Conservation (phyloP, 2,329 filamentous ascomycete species). For the Colletotrichum falcatum region DNA sequence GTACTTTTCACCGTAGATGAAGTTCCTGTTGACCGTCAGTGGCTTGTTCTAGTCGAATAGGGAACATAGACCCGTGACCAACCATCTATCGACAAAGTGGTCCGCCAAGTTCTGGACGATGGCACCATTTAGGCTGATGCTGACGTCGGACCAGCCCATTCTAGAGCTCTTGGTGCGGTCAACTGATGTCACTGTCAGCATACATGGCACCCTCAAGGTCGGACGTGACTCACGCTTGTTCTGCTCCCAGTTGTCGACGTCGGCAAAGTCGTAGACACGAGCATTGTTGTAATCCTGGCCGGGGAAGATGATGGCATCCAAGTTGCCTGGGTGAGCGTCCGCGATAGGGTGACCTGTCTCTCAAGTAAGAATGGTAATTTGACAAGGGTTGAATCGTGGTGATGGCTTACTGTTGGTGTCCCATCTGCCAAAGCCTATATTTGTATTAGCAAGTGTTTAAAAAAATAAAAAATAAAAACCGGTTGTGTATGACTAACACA, state of each 20-base stretch:
- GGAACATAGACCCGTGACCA: slow-evolving; percentile 32
- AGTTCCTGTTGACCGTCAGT: slow-evolving; percentile 68
- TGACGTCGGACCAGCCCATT: slow-evolving; percentile 94
- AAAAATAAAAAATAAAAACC: too few relatives aligned
- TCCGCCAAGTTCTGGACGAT: slow-evolving; percentile 79
- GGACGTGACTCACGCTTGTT: slow-evolving; percentile 72
- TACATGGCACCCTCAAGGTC: background rate
- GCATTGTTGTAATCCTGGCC: slow-evolving; percentile 96
- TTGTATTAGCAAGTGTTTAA: slow-evolving; percentile 44
- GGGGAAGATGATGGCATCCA: slow-evolving; percentile 83
- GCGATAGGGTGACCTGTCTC: slow-evolving; percentile 77
- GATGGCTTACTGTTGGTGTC: slow-evolving; percentile 76
- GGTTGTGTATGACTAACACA: slow-evolving; percentile 64
- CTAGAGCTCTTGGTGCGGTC: slow-evolving; percentile 82
- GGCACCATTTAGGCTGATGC: slow-evolving; percentile 79
- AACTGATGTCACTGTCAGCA: slow-evolving; percentile 56
- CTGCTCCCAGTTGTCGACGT: slow-evolving; percentile 82
- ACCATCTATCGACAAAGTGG: slow-evolving; percentile 89
- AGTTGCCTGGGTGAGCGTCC: slow-evolving; percentile 82
- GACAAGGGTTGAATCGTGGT: background rate
- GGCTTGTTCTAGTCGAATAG: too few relatives aligned
- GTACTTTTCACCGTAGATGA: slow-evolving; percentile 89
- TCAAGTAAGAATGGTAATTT: slow-evolving; percentile 36
- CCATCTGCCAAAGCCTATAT: slow-evolving; percentile 80
- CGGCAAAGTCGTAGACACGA: slow-evolving; percentile 82